Conservation (phyloP, 257 asterid species). For the Nyctanthes arbortristis region DNA sequence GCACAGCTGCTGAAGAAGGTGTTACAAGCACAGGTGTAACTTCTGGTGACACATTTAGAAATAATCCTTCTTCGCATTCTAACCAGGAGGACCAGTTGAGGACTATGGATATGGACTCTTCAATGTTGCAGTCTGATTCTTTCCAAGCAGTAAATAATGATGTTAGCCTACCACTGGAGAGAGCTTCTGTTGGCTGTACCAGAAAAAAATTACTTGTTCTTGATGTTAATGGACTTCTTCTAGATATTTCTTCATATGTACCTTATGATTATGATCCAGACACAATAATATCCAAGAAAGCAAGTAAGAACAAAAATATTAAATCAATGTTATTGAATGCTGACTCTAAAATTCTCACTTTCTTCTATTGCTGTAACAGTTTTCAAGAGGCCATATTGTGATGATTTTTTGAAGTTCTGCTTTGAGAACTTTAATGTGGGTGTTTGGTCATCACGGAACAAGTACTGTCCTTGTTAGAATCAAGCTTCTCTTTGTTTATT, state of each 20-base stretch:
- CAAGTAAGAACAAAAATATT: conserved; percentile 52
- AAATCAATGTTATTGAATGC: conserved; percentile 23
- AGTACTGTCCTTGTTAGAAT: conserved; percentile 45
- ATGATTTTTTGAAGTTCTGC: conserved; percentile 81
- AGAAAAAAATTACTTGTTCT: conserved; percentile 86
- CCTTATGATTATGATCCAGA: conserved; percentile 55
- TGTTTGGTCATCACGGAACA: conserved; percentile 80
- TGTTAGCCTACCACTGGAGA: conserved; percentile 16
- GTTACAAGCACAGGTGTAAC: not conserved
- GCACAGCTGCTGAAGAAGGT: too few relatives aligned
- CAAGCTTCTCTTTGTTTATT: conserved; percentile 17
- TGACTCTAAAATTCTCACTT: conserved; percentile 30
- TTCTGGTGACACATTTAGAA: conserved; percentile 15
- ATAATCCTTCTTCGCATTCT: not conserved
- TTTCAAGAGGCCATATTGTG: conserved; percentile 81
- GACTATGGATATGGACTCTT: conserved; percentile 23
- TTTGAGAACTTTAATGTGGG: conserved; percentile 77
- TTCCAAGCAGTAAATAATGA: conserved; percentile 24
- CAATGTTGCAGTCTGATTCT: conserved; percentile 21
- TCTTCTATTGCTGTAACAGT: conserved; percentile 46
- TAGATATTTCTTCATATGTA: conserved; percentile 53
- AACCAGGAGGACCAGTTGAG: conserved; percentile 19
- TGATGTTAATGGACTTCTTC: conserved; percentile 79
- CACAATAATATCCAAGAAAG: conserved; percentile 53
- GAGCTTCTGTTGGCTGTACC: conserved; percentile 23